These are phyloP conservation scores for Cylindrodendrum hubeiense DNA, from an alignment of 2,329 filamentous ascomycete species.

Conservation along the genomic window DNA sequence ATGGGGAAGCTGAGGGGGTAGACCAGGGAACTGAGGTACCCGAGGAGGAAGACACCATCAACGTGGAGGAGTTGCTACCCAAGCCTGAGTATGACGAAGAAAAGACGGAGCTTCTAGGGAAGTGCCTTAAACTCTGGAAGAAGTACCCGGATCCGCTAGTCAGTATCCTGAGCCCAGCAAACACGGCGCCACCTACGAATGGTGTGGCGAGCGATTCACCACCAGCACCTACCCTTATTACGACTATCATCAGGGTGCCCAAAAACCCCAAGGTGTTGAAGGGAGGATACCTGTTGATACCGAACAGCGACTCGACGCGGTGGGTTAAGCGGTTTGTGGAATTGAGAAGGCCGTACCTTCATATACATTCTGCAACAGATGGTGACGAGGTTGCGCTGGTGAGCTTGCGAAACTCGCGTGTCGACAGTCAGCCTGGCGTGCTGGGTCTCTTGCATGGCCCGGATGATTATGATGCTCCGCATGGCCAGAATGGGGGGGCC, in stretches of 20 bases:
- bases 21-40: slow-evolving; percentile 30
- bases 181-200: slow-evolving; percentile 77
- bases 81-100: slow-evolving; percentile 59
- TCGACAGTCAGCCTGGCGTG: slow-evolving; percentile 92
- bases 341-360: slow-evolving; percentile 89
- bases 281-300: slow-evolving; percentile 87
- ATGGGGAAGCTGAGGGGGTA: slow-evolving; percentile 41
- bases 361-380: slow-evolving; percentile 86
- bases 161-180: slow-evolving; percentile 68
- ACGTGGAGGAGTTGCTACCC: slow-evolving; percentile 42
- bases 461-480: slow-evolving; percentile 52
- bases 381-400: slow-evolving; percentile 93
- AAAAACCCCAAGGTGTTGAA: slow-evolving; percentile 88
- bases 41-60: slow-evolving; percentile 34
- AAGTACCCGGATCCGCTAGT: slow-evolving; percentile 68
- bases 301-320: slow-evolving; percentile 82
- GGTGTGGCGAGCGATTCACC: slow-evolving; percentile 65
- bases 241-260: slow-evolving; percentile 80
- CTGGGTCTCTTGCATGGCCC: slow-evolving; percentile 76
- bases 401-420: slow-evolving; percentile 87
- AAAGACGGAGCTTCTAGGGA: slow-evolving; percentile 63
- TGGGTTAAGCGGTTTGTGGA: slow-evolving; percentile 97
- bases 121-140: slow-evolving; percentile 74
- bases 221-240: slow-evolving; percentile 74
- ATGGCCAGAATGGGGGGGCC: slow-evolving; percentile 47